These are phyloP conservation scores for Xylaria sp. DNA, from an alignment of 2,329 filamentous ascomycete species.

Conservation along the genomic window DNA sequence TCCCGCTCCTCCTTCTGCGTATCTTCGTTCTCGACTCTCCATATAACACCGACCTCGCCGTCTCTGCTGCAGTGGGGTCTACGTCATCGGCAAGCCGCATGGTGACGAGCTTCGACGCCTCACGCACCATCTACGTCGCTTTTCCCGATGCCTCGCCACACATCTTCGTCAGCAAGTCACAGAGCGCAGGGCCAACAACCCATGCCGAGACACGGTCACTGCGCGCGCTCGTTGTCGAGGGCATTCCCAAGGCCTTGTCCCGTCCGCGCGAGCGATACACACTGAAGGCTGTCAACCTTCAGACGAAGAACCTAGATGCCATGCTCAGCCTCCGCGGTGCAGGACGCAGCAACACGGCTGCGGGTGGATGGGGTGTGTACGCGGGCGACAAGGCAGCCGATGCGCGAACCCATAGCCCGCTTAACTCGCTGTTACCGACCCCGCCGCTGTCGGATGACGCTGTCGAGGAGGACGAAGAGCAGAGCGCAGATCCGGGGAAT, in stretches of 20 bases:
- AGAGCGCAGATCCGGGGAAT: conserved; percentile 31
- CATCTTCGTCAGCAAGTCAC: conserved; percentile 72
- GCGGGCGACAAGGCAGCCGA: conserved; percentile 59
- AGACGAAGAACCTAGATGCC: conserved; percentile 76
- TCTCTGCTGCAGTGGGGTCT: conserved; percentile 45
- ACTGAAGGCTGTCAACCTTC: conserved; percentile 74
- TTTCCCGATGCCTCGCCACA: conserved; percentile 84
- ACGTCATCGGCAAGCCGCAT: conserved; percentile 38
- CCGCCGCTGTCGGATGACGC: conserved; percentile 58
- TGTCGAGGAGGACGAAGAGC: conserved; percentile 41
- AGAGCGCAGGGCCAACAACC: conserved; percentile 55
- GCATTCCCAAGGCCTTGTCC: conserved; percentile 85
- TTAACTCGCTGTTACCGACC: conserved; percentile 63
- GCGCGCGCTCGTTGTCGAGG: conserved; percentile 77
- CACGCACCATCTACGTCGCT: conserved; percentile 80
- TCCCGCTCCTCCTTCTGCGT: conserved; percentile 79
- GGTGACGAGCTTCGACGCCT: conserved; percentile 67
- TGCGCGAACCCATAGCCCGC: conserved; percentile 60
- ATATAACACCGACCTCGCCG: conserved; percentile 72
- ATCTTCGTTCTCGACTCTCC: conserved; percentile 84
- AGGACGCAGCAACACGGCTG: conserved; percentile 75
- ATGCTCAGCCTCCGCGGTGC: conserved; percentile 76
- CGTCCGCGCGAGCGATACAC: conserved; percentile 77
- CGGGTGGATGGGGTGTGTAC: conserved; percentile 84
- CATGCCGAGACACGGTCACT: conserved; percentile 70